These are phyloP conservation scores for Chlorella sp. DNA, from an alignment of 139 green algal species.

Conservation along the genomic window DNA sequence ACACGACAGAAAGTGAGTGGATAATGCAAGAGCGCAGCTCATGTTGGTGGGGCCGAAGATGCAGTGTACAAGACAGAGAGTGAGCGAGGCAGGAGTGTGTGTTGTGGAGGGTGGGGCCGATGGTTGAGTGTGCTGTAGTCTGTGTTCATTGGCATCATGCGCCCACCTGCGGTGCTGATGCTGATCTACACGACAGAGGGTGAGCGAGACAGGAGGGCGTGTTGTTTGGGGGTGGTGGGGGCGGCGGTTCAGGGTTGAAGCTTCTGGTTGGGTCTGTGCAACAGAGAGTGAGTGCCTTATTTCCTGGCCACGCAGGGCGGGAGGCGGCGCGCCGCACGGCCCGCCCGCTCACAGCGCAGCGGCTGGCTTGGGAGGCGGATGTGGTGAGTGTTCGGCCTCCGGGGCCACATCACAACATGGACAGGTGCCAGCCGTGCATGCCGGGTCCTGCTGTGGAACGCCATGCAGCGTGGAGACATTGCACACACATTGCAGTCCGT, in stretches of 20 bases:
- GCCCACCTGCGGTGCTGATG: too few species aligned
- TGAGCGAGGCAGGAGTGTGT: not conserved
- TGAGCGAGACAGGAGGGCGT: not conserved
- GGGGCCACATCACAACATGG: too few species aligned
- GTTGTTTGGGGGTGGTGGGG: not conserved
- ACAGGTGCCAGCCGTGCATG: too few species aligned
- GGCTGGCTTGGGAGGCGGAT: constrained; percentile 26
- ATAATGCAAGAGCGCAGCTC: not conserved
- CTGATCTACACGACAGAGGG: too few species aligned
- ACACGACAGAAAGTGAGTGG: constrained; percentile 12
- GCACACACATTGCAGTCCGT: too few species aligned
- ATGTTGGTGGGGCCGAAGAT: too few species aligned
- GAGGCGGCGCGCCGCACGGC: not conserved
- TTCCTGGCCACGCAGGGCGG: not conserved
- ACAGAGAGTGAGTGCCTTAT: not conserved
- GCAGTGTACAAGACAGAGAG: constrained; percentile 2
- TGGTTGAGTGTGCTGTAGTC: too few species aligned
- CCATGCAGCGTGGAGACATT: too few species aligned
- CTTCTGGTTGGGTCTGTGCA: not conserved
- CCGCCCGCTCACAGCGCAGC: not conserved
- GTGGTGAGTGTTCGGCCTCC: too few species aligned
- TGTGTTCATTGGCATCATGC: too few species aligned
- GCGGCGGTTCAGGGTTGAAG: not conserved
- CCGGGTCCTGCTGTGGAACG: too few species aligned
- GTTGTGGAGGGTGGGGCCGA: not conserved